Evolutionary conservation across 169 alveolate genomes (phyloP), one percentile per base, ranked within the genome.

Genomic region (Nephromyces sp.): DNA sequence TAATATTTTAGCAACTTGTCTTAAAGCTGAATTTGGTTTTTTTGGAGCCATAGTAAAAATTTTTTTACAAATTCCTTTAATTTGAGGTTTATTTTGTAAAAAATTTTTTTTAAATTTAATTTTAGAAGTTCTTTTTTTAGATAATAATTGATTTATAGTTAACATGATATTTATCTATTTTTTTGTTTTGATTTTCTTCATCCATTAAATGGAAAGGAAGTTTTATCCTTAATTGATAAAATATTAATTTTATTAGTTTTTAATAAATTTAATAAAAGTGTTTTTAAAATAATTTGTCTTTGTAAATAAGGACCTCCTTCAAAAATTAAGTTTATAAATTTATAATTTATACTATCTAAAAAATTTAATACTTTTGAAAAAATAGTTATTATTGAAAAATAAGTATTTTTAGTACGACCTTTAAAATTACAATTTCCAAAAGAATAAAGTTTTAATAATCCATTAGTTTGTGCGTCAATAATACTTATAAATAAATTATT

Each of bases 1-100:
- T 34, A 51, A 68, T 21, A 75, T 29, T 68, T 74, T 51, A 30
- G 79, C 65, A 5, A 79, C 64, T 67, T 76, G 74, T 43, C 80
- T 64, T 3, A 74, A 24, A 77, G 84, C 84, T 15, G 57, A 43
- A 43, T 43, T 43, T 15, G 57, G 57, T 43, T 43, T 43, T 43
- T 43, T 43, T n/a, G 57, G 57, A 15, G 57, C 57, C 57, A 43
- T 43, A 43, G 57, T 43, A n/a, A 43, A 43, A 27, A 68, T 68
- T 68, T 68, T 68, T 29, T 29, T 28, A 52, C 2, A 53, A 51
- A 3, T 0, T 24, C 64, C 64, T 51, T 68, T 30, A 75, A 68
- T 25, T 34, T 67, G 67, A 0, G 64, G 35, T 6, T 78, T 32
- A 29, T 34, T 81, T n/a, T n/a, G n/a, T n/a, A n/a, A n/a, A n/a